Base-by-base conservation (phyloP, 441 rosid genomes). In the Dalechampia spathulata region DNA sequence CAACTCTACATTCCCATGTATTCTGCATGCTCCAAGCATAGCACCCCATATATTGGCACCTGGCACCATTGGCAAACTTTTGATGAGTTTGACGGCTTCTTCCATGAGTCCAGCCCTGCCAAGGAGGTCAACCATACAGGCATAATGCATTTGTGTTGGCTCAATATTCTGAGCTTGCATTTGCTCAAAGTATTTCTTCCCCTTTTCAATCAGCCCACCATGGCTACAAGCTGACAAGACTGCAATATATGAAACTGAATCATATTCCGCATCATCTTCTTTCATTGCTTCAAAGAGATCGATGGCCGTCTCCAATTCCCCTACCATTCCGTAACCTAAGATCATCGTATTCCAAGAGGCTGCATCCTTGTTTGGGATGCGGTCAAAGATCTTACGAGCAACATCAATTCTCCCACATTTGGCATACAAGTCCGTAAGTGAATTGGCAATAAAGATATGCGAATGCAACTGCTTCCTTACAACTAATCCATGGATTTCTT, bases 1-100 rank as follows among this genome's bases (percentile, higher is more conserved):
- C 72, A 88, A 6, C 30, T 36, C 53, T 55, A 84, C 67, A 70
- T 86, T 76, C 63, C 87, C 78, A 22, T 83, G 83, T 59, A 77
- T 77, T 65, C 87, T 69, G 72, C 95, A 86, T 27, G 96, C 86
- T 47, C 83, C 87, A 70, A 86, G 83, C 61, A 92, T 69, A 58
- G 96, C 86, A 45, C 96, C 95, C 98, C 93, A 92, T 39, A 84
- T 73, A 22, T 74, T 83, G 39, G 79, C 78, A 78, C 81, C 95
- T 39, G 86, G 83, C 70, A 75, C 66, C 44, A 83, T 62, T 49
- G 87, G 82, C 83, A 86, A 75, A 65, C 68, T 67, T 26, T 79
- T 73, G 45, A 92, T 72, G 62, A 88, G 76, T 61, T 65, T 58
- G 55, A 75, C 83, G 1, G 91, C 95, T 73, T 88, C 95, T 63